Percentiles rank a stretch among this genome's conserved stretches.
Evolutionary conservation across 108 stramenopile species (phyloP).

Genomic region (Schizochytrium sp.): DNA sequence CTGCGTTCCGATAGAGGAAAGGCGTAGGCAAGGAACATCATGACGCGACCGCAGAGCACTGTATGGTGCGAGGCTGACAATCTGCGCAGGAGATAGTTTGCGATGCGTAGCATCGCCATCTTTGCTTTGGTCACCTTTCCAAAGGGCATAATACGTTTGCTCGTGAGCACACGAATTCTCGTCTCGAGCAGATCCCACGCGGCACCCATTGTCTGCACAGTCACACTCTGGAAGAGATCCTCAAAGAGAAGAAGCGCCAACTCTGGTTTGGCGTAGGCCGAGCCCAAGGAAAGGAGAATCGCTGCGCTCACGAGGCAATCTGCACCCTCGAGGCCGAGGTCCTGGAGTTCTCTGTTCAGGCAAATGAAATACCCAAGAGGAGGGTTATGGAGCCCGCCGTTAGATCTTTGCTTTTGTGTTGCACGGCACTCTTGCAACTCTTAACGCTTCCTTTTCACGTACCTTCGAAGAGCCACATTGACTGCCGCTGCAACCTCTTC

Average conservation of each 20-base stretch:
- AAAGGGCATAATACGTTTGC: not conserved
- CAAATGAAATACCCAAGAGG: not conserved
- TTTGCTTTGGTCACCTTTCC: not conserved
- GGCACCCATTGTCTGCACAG: not conserved
- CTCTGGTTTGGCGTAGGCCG: not conserved
- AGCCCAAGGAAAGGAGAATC: not conserved
- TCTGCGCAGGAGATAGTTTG: slow-evolving; percentile 17
- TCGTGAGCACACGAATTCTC: not conserved
- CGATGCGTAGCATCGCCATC: slow-evolving; percentile 22
- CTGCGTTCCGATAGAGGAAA: slow-evolving; percentile 15
- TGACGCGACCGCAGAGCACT: slow-evolving; percentile 17
- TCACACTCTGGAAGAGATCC: not conserved
- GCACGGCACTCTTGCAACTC: not conserved
- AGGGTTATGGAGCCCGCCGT: not conserved
- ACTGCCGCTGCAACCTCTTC: not conserved
- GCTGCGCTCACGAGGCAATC: not conserved
- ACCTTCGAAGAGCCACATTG: not conserved
- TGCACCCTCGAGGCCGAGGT: not conserved
- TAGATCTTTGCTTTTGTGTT: not conserved
- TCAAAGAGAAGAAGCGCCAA: not conserved
- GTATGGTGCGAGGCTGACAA: slow-evolving; percentile 7
- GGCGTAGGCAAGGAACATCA: slow-evolving; percentile 12
- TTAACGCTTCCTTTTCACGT: not conserved
- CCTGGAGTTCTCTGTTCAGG: not conserved
- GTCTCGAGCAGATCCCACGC: not conserved